Evolutionary conservation across 2,329 filamentous ascomycete genomes (phyloP).

Genomic region (Chrysoporthe deuterocubensis): DNA sequence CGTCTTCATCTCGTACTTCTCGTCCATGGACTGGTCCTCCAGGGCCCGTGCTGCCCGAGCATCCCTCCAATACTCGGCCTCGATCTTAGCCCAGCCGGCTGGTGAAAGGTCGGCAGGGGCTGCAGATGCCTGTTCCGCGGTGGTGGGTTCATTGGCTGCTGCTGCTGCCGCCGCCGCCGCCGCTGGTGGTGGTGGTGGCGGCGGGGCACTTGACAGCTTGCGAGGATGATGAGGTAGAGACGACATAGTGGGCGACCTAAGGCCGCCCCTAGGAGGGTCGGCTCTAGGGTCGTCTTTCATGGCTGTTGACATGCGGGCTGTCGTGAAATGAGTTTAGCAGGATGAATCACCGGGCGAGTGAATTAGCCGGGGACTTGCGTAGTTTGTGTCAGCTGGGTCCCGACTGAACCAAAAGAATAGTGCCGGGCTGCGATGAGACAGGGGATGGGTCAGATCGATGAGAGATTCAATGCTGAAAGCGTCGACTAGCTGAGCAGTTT

Average conservation of each 20-base stretch:
- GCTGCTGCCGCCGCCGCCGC: background rate
- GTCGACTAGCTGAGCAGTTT: background rate
- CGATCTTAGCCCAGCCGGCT: conserved; percentile 45
- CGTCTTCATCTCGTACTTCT: conserved; percentile 38
- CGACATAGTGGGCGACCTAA: background rate
- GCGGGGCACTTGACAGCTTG: background rate
- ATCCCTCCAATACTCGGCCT: conserved; percentile 38
- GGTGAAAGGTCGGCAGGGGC: background rate
- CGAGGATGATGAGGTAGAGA: conserved; percentile 15
- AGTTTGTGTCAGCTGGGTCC: background rate
- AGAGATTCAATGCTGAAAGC: background rate
- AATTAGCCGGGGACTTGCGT: background rate
- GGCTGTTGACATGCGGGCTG: conserved; percentile 9
- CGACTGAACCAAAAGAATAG: conserved; percentile 1
- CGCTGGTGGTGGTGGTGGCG: background rate
- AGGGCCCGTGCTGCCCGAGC: conserved; percentile 28
- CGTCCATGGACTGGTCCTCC: conserved; percentile 39
- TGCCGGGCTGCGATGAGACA: conserved; percentile 2
- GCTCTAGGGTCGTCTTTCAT: conserved; percentile 3
- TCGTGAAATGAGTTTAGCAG: background rate
- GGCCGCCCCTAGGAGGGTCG: background rate
- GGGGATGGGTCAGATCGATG: conserved; percentile 4
- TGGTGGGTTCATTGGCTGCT: background rate
- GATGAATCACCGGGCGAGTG: background rate
- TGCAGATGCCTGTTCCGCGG: background rate